Base-by-base conservation (phyloP, 805 yeast species). In the Starmerella sp. region DNA sequence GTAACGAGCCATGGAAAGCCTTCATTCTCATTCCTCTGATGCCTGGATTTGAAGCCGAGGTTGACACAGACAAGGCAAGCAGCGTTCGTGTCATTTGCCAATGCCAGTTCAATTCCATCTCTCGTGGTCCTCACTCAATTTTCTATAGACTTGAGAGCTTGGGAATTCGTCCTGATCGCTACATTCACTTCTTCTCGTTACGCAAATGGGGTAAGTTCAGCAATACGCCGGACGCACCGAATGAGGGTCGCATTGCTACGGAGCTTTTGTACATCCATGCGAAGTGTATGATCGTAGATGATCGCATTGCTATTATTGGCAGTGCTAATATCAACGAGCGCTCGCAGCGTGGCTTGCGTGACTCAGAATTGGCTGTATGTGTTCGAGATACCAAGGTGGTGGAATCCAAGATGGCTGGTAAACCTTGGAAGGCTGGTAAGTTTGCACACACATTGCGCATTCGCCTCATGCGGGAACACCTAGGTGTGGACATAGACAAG, bases 321-420 rank as follows among this genome's bases (percentile, higher is more conserved):
- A 87, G 96, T 65, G 99, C 99, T 0, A 93, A 93, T 65, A 87
- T 93, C 57, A 93, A 93, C 66, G 99, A 93, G 68, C 77, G 99
- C 63, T 91, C 97, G 0, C 90, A 90, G 88, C 76, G 93, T 62
- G 99, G 99, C 14, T 75, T 76, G 22, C 77, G 98, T 67, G 99
- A 93, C 66, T 89, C 97, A 5, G 99, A 93, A 65, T 84, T 93
- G 42, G 96, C 96, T 3, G 87, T 90, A 1, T 71, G 91, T 53
- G 81, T 93, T 5, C 78, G 97, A 60, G 99, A 93, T 65, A 80
- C 84, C 9, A 69, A 71, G 48, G 57, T 54, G 3, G 55, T 65
- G 0, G 76, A 82, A 14, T 77, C 82, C 4, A 69, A 69, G 11
- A 89, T 93, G 97, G 83, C 82, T 57, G 97, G 95, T 1, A 71